Base-by-base conservation (phyloP, 2,329 filamentous ascomycete species). In the Aulographum hederae region DNA sequence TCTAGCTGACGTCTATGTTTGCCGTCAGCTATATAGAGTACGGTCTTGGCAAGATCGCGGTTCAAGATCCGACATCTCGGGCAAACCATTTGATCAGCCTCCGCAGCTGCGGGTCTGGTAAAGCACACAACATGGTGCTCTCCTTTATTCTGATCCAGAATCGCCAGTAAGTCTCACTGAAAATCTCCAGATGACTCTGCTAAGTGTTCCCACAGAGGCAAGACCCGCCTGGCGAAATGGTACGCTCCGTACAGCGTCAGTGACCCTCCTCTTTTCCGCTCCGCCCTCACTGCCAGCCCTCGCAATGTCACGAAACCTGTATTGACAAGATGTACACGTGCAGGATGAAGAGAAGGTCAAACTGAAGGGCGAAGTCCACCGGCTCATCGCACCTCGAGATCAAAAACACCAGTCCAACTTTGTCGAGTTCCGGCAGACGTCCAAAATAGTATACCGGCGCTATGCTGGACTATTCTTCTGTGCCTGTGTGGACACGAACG, bases 391-490 rank as follows among this genome's bases (percentile, higher is more conserved):
- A 0, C 89, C 89, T 5, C 80, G 89, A 50, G 89, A 98, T 58
- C 89, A 98, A 53, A 98, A 98, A 54, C 93, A 98, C 65, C 89
- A 98, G 56, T 93, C 84, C 60, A 98, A 98, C 63, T 98, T 98
- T 50, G 89, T 98, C 66, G 89, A 98, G 46, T 75, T 75, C 61
- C 78, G 81, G 42, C 80, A 84, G 58, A 84, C 55, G 43, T 57
- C 86, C 52, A 95, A 94, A 63, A 79, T 98, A 46, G 82, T 98
- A 33, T 98, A 98, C 63, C 78, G 91, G 28, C 79, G 89, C 39
- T 98, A 98, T 58, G 89, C 89, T 0, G 89, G 89, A 1, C 73
- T 98, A 36, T 98, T 98, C 70, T 98, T 98, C 65, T 98, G 89
- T 64, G 91, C 85, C 33, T 95, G 89, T 57, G 89, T 98, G 51